Evolutionary conservation across 2,329 filamentous ascomycete genomes (phyloP).

Genomic region (Aspergillus sojae): DNA sequence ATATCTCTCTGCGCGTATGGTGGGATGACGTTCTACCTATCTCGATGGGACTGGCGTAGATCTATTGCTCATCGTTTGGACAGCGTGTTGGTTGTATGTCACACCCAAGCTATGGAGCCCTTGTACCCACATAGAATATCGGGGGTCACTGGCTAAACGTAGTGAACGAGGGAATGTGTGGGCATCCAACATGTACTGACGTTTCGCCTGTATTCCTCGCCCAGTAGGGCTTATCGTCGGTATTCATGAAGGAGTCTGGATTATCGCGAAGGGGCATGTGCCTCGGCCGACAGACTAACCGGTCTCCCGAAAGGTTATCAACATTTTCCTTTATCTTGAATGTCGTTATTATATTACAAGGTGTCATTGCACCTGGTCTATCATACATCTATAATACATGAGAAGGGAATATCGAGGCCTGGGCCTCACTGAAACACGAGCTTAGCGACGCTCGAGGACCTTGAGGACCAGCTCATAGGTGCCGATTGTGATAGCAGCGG

Average conservation of each 20-base stretch:
- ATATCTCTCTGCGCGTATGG: not conserved
- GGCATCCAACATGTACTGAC: not conserved
- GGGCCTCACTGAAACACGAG: not conserved
- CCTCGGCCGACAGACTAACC: not conserved
- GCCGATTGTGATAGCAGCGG: constrained; percentile 40
- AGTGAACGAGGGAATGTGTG: not conserved
- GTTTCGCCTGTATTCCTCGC: not conserved
- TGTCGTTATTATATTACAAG: constrained; percentile 3
- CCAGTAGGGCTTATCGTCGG: not conserved
- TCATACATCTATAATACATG: constrained; percentile 4
- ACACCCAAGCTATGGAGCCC: too few relatives aligned
- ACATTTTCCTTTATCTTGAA: not conserved
- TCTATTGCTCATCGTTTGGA: not conserved
- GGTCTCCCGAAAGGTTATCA: not conserved
- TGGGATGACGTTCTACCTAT: not conserved
- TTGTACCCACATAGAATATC: not conserved
- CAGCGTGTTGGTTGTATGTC: not conserved
- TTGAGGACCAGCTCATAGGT: constrained; percentile 42
- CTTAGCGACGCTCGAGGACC: constrained; percentile 14
- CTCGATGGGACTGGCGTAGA: too few relatives aligned
- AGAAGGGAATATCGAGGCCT: not conserved
- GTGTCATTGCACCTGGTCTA: not conserved
- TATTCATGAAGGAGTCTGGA: not conserved
- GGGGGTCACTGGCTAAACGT: not conserved
- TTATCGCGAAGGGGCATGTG: not conserved